A percentile compares a stretch with the other conserved stretches of the same genome.
Conservation (phyloP, 768 basidiomycete genomes). For the Macrolepiota albuminosa region DNA sequence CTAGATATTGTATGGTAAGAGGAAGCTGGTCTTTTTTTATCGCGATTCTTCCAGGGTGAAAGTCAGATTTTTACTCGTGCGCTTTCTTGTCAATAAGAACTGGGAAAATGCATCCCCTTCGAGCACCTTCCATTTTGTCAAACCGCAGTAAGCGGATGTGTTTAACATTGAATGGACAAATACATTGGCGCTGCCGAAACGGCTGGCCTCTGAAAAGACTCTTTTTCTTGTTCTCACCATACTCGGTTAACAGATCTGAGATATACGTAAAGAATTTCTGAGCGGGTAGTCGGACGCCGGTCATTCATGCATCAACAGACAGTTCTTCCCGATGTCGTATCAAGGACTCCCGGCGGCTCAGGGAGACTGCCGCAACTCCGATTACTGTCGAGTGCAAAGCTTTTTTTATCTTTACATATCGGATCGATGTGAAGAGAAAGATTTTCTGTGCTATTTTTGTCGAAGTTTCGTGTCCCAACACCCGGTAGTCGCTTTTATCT, state of each 20-base stretch:
- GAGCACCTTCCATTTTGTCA: no score
- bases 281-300: neutral
- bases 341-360: neutral
- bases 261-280: neutral
- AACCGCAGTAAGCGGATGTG: no score
- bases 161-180: neutral
- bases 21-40: no score
- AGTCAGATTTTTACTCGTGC: no score
- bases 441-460: neutral
- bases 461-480: neutral
- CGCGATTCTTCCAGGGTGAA: no score
- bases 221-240: neutral
- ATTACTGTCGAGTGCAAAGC: neutral
- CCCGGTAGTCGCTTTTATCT: neutral
- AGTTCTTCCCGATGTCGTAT: neutral
- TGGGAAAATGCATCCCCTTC: no score
- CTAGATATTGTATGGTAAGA: no score
- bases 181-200: neutral
- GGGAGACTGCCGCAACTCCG: neutral
- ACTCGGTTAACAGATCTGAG: no score
- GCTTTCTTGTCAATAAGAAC: no score
- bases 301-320: neutral
- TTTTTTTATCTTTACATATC: neutral
- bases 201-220: neutral
- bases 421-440: neutral